These are phyloP conservation scores for Botrytis cinerea DNA, from an alignment of 2,329 filamentous ascomycete species.

Conservation along the genomic window DNA sequence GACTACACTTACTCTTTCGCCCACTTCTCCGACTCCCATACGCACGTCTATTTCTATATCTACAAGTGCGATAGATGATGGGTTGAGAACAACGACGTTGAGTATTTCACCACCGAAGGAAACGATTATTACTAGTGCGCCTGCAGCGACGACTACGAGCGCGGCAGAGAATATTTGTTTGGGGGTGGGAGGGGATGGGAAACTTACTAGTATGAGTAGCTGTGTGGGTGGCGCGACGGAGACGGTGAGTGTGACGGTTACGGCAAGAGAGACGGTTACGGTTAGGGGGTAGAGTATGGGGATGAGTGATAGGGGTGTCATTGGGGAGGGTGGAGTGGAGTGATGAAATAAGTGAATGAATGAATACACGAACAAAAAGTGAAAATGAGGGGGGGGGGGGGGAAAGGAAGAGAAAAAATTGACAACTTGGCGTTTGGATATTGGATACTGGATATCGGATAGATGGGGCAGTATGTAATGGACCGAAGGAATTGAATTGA, in stretches of 20 bases:
- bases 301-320: background rate
- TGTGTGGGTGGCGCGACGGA: slow-evolving; percentile 5
- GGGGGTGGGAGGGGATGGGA: background rate
- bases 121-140: background rate
- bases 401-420: background rate
- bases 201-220: slow-evolving; percentile 3
- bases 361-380: background rate
- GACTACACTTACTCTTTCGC: background rate
- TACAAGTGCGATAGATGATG: background rate
- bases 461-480: background rate
- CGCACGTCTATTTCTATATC: background rate
- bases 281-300: background rate
- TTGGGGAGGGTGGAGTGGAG: background rate
- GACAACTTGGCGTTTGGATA: background rate
- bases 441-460: background rate
- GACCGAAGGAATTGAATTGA: background rate
- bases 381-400: no score
- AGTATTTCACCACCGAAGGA: background rate
- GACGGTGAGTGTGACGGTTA: background rate
- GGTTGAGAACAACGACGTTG: background rate
- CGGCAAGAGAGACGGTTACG: slow-evolving; percentile 7
- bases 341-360: background rate
- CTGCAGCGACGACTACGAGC: background rate
- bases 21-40: background rate
- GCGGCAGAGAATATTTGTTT: background rate